Percentiles rank a stretch among this genome's conserved stretches.
phyloP scores from a whole-genome alignment of 1,139 yeast genomes.

The Protomyces macrosporus region DNA sequence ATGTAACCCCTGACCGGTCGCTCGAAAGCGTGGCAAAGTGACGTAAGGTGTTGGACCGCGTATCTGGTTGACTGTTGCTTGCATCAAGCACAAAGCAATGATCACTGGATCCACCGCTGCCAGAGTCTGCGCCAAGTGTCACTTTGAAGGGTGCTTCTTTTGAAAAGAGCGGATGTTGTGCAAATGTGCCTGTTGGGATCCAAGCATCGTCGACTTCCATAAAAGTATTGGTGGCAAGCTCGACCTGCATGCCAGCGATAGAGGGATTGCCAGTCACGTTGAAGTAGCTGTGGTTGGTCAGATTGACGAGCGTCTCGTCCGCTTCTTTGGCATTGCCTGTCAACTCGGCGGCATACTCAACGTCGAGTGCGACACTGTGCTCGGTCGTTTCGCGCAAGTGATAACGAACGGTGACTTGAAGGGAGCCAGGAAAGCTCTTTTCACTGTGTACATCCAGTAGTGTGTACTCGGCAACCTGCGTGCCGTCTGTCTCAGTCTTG shows the following conservation, averaged over 20 bases:
- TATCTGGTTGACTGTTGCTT: slow-evolving; percentile 38
- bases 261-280: slow-evolving; percentile 35
- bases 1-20: slow-evolving; percentile 45
- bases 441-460: slow-evolving; percentile 27
- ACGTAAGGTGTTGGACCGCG: slow-evolving; percentile 43
- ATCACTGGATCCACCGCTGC: slow-evolving; percentile 43
- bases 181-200: slow-evolving; percentile 52
- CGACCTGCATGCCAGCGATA: slow-evolving; percentile 37
- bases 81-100: slow-evolving; percentile 48
- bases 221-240: slow-evolving; percentile 38
- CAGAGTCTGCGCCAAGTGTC: slow-evolving; percentile 36
- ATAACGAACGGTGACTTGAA: slow-evolving; percentile 28
- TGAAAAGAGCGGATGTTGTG: slow-evolving; percentile 35
- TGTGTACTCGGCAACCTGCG: slow-evolving; percentile 12
- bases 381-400: slow-evolving; percentile 25
- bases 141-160: slow-evolving; percentile 19
- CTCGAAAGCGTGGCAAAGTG: slow-evolving; percentile 48
- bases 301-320: slow-evolving; percentile 49
- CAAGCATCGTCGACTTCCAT: slow-evolving; percentile 42
- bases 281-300: slow-evolving; percentile 58
- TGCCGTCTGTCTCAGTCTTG: neutral
- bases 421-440: slow-evolving; percentile 31
- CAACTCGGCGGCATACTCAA: slow-evolving; percentile 29
- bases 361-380: slow-evolving; percentile 27
- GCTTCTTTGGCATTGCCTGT: slow-evolving; percentile 20